These are phyloP conservation scores for Salicornia ramosissima DNA, from an alignment of 148 eudicot genomes.

Conservation along the genomic window DNA sequence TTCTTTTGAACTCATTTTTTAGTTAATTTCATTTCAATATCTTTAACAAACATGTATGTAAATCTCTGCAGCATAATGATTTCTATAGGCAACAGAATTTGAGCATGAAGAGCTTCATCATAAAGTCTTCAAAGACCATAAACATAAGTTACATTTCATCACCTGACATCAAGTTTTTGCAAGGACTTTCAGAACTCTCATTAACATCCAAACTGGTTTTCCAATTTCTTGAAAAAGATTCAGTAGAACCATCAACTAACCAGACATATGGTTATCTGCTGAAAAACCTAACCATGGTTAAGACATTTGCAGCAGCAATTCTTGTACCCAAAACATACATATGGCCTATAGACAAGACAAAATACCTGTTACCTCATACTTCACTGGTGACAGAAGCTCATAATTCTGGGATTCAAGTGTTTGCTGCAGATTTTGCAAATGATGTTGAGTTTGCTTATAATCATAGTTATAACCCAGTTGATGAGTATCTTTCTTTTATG, in stretches of 20 bases:
- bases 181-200: constrained; percentile 41
- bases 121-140: constrained; percentile 37
- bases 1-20: too few relatives aligned
- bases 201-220: constrained; percentile 57
- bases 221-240: constrained; percentile 50
- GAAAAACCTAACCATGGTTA: constrained; percentile 62
- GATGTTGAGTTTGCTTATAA: constrained; percentile 60
- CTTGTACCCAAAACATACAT: constrained; percentile 85
- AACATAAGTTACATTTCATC: constrained; percentile 66
- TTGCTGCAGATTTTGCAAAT: constrained; percentile 74
- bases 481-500: constrained; percentile 55
- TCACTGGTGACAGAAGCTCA: constrained; percentile 85
- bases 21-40: too few relatives aligned
- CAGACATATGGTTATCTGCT: constrained; percentile 72
- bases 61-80: constrained; percentile 77
- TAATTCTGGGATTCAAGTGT: constrained; percentile 56
- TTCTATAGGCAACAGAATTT: constrained; percentile 69
- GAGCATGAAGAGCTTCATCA: constrained; percentile 63
- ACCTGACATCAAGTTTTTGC: constrained; percentile 74
- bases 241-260: constrained; percentile 66
- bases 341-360: constrained; percentile 55
- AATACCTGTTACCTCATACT: constrained; percentile 60
- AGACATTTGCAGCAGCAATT: constrained; percentile 82
- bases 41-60: too few relatives aligned
- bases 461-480: constrained; percentile 70